phyloP scores from a whole-genome alignment of 2,329 filamentous ascomycete genomes.

The Xylariaceae sp. region DNA sequence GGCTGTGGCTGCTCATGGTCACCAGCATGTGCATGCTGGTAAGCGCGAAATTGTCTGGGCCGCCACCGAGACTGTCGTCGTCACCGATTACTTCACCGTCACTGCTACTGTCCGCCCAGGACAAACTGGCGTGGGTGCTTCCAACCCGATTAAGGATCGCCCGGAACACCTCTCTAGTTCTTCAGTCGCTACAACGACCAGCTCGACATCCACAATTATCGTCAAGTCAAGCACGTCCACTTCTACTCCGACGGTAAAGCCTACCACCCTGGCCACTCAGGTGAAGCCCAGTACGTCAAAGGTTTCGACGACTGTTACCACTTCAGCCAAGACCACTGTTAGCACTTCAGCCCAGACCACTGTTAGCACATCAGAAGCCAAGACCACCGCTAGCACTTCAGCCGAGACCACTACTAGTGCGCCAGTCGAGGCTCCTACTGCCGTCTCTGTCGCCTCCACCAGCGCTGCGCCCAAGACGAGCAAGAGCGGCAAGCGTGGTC shows the following conservation, averaged over 20 bases:
- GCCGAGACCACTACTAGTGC: background rate
- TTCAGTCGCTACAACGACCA: constrained; percentile 3
- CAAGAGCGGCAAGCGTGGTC: constrained; percentile 31
- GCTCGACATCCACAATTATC: constrained; percentile 10
- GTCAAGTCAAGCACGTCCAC: constrained; percentile 15
- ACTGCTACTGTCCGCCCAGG: constrained; percentile 27
- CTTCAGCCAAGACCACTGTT: background rate
- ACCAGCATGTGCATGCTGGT: constrained; percentile 30
- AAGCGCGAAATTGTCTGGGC: constrained; percentile 31
- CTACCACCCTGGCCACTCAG: constrained; percentile 28
- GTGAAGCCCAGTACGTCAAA: constrained; percentile 18
- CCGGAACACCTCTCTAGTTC: background rate
- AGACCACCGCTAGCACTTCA: background rate
- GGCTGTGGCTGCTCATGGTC: constrained; percentile 26
- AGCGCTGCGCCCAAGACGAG: constrained; percentile 8
- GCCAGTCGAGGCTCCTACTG: constrained; percentile 8
- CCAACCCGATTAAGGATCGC: background rate
- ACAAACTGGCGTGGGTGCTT: constrained; percentile 9
- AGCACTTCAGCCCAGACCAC: background rate
- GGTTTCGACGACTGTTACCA: background rate
- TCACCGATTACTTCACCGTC: constrained; percentile 32
- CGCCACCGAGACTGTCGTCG: constrained; percentile 30
- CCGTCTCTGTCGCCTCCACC: constrained; percentile 1
- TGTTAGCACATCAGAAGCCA: background rate
- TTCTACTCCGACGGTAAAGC: constrained; percentile 12